Evolutionary conservation across 2,329 filamentous ascomycete genomes (phyloP).

Genomic region (Fusarium setosum): DNA sequence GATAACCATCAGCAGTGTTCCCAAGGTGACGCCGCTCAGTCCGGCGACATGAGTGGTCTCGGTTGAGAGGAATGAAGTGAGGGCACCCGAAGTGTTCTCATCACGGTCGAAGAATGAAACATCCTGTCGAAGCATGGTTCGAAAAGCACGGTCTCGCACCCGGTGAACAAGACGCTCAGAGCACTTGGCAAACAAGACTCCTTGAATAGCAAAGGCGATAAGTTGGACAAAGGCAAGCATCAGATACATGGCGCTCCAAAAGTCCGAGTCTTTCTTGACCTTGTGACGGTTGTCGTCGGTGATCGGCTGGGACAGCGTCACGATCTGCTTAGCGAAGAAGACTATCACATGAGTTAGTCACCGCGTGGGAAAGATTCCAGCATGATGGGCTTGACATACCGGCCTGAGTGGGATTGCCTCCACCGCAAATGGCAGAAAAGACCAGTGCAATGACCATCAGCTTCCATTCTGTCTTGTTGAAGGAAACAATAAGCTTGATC

Average conservation of each 20-base stretch:
- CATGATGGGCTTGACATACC: conserved; percentile 33
- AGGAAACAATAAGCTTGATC: conserved; percentile 81
- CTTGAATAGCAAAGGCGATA: conserved; percentile 74
- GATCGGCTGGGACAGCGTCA: conserved; percentile 68
- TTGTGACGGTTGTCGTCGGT: conserved; percentile 61
- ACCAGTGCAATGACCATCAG: conserved; percentile 79
- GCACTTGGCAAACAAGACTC: conserved; percentile 82
- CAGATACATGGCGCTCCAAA: conserved; percentile 90
- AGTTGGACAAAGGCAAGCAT: conserved; percentile 84
- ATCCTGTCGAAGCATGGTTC: conserved; percentile 90
- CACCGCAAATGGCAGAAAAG: conserved; percentile 82
- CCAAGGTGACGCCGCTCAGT: conserved; percentile 87
- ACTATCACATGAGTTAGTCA: conserved; percentile 65
- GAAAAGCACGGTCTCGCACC: conserved; percentile 84
- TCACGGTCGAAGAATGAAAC: conserved; percentile 92
- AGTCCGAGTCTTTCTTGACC: conserved; percentile 78
- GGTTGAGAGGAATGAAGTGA: conserved; percentile 90
- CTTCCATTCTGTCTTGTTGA: conserved; percentile 79
- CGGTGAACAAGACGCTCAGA: conserved; percentile 89
- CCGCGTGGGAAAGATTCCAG: background rate
- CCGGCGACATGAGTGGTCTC: conserved; percentile 91
- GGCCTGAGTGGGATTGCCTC: conserved; percentile 75
- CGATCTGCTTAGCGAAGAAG: conserved; percentile 91
- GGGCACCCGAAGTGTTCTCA: conserved; percentile 87
- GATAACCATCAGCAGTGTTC: conserved; percentile 82